Base-by-base conservation (phyloP, 2,329 filamentous ascomycete species). In the Metarhizium robertsii region DNA sequence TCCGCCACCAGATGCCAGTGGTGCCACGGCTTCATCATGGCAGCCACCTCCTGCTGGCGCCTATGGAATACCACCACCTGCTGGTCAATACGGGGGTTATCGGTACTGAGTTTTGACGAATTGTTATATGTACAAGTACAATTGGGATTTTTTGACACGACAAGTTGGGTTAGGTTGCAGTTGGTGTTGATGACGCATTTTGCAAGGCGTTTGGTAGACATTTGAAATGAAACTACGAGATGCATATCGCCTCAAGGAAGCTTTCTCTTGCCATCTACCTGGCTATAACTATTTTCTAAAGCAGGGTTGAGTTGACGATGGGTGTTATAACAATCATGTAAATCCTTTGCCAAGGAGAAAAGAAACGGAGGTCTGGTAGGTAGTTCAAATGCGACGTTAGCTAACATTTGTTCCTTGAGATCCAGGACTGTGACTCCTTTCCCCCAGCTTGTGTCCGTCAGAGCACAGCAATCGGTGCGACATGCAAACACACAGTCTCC, bases 51-150 rank as follows among this genome's bases (percentile, higher is more conserved):
- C 61, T 8, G 61, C 64, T 36, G 59, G 62, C 53, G 66, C 59
- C 25, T 72, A 70, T 29, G 65, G 65, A 43, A 65, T 65, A 46
- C 65, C 58, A 4, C 55, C 67, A 14, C 63, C 66, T 36, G 60
- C 64, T 2, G 69, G 69, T n/a, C 68, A 71, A 52, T 73, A 67
- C 58, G 69, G 68, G 52, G 66, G 68, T 29, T 71, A 70, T 56
- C 65, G 67, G 38, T 73, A 67, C 57, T 71, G 56, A 62, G 34
- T 14, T 8, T 50, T 45, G 16, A 20, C n/a, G 18, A 20, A 45
- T 6, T 18, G 20, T 30, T 32, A 25, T 45, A 53, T 47, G 52
- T 30, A 45, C 16, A 45, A 36, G 43, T 42, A 53, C 20, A 36
- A 34, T 36, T 29, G 10, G 25, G 18, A 25, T 50, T 34, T 34